Percentiles rank a stretch among this genome's conserved stretches.
These are phyloP conservation scores for Lotmaria passim DNA, from an alignment of 208 protist genomes.

Conservation along the genomic window DNA sequence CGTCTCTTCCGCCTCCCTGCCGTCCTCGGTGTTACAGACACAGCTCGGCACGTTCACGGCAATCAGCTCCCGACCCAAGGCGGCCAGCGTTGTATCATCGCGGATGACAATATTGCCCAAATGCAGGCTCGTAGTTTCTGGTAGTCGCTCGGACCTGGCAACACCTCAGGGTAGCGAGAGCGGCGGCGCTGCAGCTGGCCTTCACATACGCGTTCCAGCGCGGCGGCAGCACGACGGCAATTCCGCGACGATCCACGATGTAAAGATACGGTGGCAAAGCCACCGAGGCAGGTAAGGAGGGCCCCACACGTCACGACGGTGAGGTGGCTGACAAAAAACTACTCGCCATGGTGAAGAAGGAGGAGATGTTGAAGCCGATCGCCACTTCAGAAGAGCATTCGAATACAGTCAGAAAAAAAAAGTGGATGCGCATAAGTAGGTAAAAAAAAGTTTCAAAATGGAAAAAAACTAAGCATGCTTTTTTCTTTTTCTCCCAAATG, in stretches of 20 bases:
- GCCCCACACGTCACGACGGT: neutral
- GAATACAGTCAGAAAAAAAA: too few species aligned
- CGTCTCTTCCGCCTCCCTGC: neutral
- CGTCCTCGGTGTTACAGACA: neutral
- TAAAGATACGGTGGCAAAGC: neutral
- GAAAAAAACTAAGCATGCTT: too few species aligned
- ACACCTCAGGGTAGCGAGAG: neutral
- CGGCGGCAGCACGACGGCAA: neutral
- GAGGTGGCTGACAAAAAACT: neutral
- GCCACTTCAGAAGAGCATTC: too few species aligned
- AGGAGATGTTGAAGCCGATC: too few species aligned
- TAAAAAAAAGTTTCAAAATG: too few species aligned
- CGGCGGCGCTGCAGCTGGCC: neutral
- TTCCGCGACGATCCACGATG: neutral
- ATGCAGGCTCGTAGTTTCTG: neutral
- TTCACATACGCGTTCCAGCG: neutral
- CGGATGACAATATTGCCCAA: neutral
- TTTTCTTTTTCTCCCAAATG: too few species aligned
- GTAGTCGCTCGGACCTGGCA: neutral
- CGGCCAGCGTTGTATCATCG: neutral
- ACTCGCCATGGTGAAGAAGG: neutral
- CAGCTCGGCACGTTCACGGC: neutral
- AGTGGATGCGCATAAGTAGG: too few species aligned
- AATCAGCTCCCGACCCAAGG: neutral
- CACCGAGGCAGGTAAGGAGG: neutral